Conservation (phyloP, 306 rosid genomes). For the Macrotyloma uniflorum region DNA sequence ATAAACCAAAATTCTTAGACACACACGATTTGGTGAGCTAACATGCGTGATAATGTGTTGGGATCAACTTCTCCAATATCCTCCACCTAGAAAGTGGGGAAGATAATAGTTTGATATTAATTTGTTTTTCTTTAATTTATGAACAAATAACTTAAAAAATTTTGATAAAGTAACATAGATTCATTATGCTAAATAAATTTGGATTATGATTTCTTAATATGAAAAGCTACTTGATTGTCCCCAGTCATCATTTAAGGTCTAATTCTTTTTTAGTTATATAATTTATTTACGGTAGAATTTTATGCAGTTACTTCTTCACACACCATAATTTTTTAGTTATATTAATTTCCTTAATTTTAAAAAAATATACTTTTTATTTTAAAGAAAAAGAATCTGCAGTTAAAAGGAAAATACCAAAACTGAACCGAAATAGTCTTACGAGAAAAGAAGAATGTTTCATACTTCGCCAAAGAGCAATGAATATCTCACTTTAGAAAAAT, state of each 20-base stretch:
- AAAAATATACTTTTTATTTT: not conserved
- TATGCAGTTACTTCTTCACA: not conserved
- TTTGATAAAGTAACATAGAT: not conserved
- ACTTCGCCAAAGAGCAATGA: too few species aligned
- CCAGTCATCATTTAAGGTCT: too few species aligned
- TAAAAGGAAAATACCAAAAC: not conserved
- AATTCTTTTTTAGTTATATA: too few species aligned
- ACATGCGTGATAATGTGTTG: slow-evolving; percentile 5
- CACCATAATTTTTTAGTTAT: too few species aligned
- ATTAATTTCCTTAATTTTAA: not conserved
- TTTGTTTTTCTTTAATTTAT: not conserved
- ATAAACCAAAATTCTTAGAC: not conserved
- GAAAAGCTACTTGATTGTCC: too few species aligned
- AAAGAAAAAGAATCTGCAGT: not conserved
- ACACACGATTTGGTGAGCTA: slow-evolving; percentile 32
- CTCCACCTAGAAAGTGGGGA: not conserved
- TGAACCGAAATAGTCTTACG: not conserved
- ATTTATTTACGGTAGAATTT: not conserved
- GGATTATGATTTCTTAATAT: too few species aligned
- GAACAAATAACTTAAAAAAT: not conserved
- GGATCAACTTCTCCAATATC: slow-evolving; percentile 1
- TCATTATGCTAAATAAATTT: too few species aligned
- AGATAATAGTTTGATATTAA: not conserved
- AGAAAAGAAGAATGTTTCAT: too few species aligned
- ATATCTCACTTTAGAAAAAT: too few species aligned